phyloP scores from a whole-genome alignment of 1,284 basidiomycete genomes.

The Ceratobasidium sp. region DNA sequence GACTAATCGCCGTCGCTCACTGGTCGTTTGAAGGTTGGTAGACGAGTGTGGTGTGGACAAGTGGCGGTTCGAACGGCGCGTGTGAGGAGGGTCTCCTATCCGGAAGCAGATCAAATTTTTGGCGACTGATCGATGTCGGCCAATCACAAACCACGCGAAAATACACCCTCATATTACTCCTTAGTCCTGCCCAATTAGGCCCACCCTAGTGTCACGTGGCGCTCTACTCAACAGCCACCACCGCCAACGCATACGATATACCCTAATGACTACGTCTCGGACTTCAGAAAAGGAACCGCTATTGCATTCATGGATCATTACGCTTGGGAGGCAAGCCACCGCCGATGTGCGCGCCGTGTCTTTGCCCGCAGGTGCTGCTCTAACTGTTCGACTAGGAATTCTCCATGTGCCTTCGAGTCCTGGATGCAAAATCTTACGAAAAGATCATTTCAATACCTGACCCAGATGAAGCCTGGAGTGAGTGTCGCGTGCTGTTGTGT shows the following conservation, averaged over 20 bases:
- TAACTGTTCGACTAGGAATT: conserved; percentile 44
- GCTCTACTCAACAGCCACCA: conserved; percentile 2
- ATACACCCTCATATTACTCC: too few relatives aligned
- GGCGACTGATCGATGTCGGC: conserved; percentile 2
- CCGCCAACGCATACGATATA: conserved; percentile 15
- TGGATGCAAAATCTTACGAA: conserved; percentile 68
- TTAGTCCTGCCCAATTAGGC: too few relatives aligned
- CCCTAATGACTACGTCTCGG: conserved; percentile 25
- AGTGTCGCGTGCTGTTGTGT: conserved; percentile 54
- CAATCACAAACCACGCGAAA: background rate
- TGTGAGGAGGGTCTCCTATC: conserved; percentile 3
- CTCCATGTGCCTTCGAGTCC: conserved; percentile 46
- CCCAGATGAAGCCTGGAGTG: conserved; percentile 74
- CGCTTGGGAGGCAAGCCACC: conserved; percentile 77
- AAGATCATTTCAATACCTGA: conserved; percentile 68
- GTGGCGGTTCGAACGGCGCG: background rate
- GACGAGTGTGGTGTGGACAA: background rate
- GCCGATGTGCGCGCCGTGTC: conserved; percentile 65
- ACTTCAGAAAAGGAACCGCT: conserved; percentile 47
- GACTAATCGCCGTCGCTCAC: background rate
- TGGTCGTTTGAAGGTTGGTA: background rate
- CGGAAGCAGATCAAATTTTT: conserved; percentile 46
- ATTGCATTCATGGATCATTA: conserved; percentile 76
- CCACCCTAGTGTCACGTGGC: conserved; percentile 5
- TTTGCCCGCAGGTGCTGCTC: background rate